phyloP scores from a whole-genome alignment of 2,329 filamentous ascomycete species.

The Aspergillus pseudotamarii region DNA sequence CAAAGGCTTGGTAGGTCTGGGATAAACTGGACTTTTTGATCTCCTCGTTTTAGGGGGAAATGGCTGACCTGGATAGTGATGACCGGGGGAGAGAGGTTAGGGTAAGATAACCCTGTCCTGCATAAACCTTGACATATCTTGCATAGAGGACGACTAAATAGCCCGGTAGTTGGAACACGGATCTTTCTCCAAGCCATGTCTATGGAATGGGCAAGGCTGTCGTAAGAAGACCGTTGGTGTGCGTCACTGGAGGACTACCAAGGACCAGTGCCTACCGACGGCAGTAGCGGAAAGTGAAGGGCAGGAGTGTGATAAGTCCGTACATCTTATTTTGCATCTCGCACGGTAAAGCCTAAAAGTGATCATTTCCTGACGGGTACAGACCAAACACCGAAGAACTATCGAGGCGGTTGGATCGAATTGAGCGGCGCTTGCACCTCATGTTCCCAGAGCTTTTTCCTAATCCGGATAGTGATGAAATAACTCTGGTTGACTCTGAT shows the following conservation, averaged over 20 bases:
- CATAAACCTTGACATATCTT: background rate
- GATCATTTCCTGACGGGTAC: background rate
- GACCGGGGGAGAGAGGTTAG: background rate
- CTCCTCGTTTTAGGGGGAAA: background rate
- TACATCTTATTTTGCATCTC: background rate
- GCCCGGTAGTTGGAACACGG: background rate
- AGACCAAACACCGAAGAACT: background rate
- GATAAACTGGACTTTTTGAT: background rate
- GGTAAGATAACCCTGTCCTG: background rate
- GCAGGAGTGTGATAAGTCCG: background rate
- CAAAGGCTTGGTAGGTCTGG: background rate
- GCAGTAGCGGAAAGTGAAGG: background rate
- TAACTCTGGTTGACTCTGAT: background rate
- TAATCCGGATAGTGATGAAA: background rate
- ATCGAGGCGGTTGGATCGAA: background rate
- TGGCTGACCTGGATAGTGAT: background rate
- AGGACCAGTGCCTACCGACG: background rate
- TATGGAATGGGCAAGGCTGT: background rate
- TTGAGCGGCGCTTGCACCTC: background rate
- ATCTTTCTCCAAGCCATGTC: background rate
- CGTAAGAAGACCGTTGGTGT: background rate
- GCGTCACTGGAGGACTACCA: background rate
- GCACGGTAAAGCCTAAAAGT: background rate
- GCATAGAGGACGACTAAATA: background rate
- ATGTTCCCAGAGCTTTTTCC: background rate